phyloP scores from a whole-genome alignment of 1,284 basidiomycete species.

The Leucoagaricus sp. region DNA sequence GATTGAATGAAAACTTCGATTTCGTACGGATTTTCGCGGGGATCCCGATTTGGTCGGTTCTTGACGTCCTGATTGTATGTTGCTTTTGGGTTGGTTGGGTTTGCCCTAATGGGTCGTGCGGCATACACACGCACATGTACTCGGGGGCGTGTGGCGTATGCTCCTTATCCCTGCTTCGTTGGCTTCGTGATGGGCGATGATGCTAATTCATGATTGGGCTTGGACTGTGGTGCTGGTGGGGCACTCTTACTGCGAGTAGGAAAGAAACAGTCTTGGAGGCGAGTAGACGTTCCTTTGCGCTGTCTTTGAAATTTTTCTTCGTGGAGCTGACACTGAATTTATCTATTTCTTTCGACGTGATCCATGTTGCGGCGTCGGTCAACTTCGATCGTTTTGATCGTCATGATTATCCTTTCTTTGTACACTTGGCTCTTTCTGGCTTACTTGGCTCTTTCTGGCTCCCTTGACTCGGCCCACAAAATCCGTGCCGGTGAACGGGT shows the following conservation, averaged over 20 bases:
- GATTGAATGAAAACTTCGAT: neutral
- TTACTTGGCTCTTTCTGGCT: too few relatives aligned
- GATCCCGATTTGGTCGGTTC: neutral
- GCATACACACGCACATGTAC: neutral
- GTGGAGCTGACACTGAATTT: neutral
- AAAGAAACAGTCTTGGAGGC: constrained; percentile 88
- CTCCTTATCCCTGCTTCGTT: neutral
- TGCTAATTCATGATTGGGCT: neutral
- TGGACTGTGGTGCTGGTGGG: neutral
- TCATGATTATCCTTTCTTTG: neutral
- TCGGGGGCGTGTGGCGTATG: constrained; percentile 7
- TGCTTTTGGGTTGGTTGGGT: neutral
- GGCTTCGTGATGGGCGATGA: neutral
- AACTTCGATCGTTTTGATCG: neutral
- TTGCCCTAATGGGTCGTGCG: neutral
- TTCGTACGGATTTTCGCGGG: neutral
- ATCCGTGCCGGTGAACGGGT: neutral
- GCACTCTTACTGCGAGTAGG: constrained; percentile 39
- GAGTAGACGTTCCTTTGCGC: constrained; percentile 20
- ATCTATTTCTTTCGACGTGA: neutral
- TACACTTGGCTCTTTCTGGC: too few relatives aligned
- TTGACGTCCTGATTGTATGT: neutral
- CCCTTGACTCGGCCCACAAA: neutral
- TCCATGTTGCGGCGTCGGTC: neutral
- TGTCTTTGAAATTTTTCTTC: neutral